Base-by-base conservation (phyloP, 495 filamentous ascomycete genomes). In the Lophium mytilinum region DNA sequence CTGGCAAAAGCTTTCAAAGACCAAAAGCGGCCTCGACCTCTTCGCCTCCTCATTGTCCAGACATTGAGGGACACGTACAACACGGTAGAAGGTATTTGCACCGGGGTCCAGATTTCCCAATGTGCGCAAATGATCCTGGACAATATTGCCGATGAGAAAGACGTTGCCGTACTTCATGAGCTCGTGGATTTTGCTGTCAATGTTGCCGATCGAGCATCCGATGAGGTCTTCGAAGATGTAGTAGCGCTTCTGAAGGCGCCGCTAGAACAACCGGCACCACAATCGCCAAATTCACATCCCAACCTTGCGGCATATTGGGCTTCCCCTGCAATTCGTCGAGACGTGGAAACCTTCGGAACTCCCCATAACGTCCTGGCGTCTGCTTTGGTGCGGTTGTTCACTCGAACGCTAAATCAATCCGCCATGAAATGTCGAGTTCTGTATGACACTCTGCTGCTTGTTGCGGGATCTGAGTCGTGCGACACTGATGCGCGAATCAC, bases 401-500 rank as follows among this genome's bases (percentile, higher is more conserved):
- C 86, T 50, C 75, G 78, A 43, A 73, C 76, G 21, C 75, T 87
- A 73, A 77, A 79, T 53, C 71, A 61, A 10, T 76, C 80, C 35
- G 74, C 73, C 11, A 55, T 56, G 12, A 87, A 84, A 68, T 72
- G 77, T 6, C 64, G 71, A 7, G 73, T 73, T 14, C 68, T 77
- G 4, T 86, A 80, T 53, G 72, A 75, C 9, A 68, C 77, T 11
- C 68, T 90, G 3, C 72, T 88, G 34, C 71, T 75, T 46, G 80
- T 89, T 58, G 83, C 82, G 8, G 72, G 75, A 37, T 77, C 73
- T 10, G 75, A 77, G 18, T 60, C 66, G 1, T 79, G 71, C 57
- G 79, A 81, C 39, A 73, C 78, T 9, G 85, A 89, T 69, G 83
- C 89, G 45, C 86, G 89, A 10, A 72, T 96, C 21, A 85, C 83